phyloP scores from a whole-genome alignment of 768 basidiomycete species.

The Kwoniella heveanensis region DNA sequence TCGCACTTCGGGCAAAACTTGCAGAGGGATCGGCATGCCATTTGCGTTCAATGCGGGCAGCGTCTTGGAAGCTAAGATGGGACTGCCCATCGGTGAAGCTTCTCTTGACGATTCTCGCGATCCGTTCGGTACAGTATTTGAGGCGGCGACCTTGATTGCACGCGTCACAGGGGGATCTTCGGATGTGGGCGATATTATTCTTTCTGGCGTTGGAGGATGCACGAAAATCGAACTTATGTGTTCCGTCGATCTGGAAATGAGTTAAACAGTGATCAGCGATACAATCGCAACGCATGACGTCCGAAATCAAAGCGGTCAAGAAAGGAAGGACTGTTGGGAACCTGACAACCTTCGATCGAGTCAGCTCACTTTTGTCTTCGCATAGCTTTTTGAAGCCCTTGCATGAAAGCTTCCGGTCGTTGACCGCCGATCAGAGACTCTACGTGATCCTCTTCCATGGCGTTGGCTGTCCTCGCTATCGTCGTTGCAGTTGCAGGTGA shows the following conservation, averaged over 20 bases:
- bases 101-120: constrained; percentile 8
- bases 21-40: constrained; percentile 34
- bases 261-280: too few species aligned
- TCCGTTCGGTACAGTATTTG: background rate
- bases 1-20: constrained; percentile 53
- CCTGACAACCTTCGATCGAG: background rate
- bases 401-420: constrained; percentile 6
- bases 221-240: constrained; percentile 43
- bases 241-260: constrained; percentile 23
- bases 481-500: constrained; percentile 21
- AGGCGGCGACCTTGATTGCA: background rate
- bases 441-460: constrained; percentile 39
- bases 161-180: constrained; percentile 4
- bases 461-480: constrained; percentile 13
- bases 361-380: constrained; percentile 25
- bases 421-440: constrained; percentile 30
- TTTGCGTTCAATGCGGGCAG: constrained; percentile 14
- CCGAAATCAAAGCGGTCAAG: background rate
- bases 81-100: constrained; percentile 27
- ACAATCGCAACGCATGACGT: too few species aligned
- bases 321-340: constrained; percentile 3
- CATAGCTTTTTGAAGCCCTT: constrained; percentile 23
- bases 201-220: constrained; percentile 50
- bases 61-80: constrained; percentile 11
- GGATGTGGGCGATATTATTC: constrained; percentile 17